Base-by-base conservation (phyloP, 345 rosid species). In the Punica granatum region DNA sequence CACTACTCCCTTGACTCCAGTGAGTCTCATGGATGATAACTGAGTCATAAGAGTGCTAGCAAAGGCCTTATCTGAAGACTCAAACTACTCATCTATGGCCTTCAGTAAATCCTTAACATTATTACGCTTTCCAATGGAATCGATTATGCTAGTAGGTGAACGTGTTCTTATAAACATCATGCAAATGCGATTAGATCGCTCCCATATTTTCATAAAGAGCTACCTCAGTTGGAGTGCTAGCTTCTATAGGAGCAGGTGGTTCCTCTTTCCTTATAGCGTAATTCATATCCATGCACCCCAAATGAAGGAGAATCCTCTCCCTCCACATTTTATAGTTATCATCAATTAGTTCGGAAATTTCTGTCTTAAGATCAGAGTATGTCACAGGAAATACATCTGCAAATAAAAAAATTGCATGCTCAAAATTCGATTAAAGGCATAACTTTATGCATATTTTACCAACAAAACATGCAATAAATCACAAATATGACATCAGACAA, bases 201-300 rank as follows among this genome's bases (percentile, higher is more conserved):
- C 65, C 26, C 65, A 62, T 61, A 25, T n/a, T 6, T n/a, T 64
- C 51, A 64, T 64, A 39, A 35, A 39, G 51, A n/a, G 21, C n/a
- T 7, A 64, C 12, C 19, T 36, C 15, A 64, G 7, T 6, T 2
- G 48, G 32, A 64, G 28, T 64, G 51, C 49, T 32, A 14, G 41
- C 26, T 16, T 15, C 41, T 0, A 7, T 61, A 34, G 64, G 15
- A 19, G 64, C 2, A 34, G 11, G 42, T 31, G 13, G 49, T 64
- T 36, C 51, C n/a, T 64, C 28, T 64, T 19, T 39, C 28, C 13
- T 36, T 34, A 39, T 25, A 25, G 74, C 33, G 41, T 63, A 63
- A 37, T 39, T 31, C 33, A 63, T 63, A 16, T 63, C 66, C 18
- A 37, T 63, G 19, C 49, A 63, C 66, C 23, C 67, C 2, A 37